Conservation (phyloP, 2,329 filamentous ascomycete species). For the Fusarium foetens region DNA sequence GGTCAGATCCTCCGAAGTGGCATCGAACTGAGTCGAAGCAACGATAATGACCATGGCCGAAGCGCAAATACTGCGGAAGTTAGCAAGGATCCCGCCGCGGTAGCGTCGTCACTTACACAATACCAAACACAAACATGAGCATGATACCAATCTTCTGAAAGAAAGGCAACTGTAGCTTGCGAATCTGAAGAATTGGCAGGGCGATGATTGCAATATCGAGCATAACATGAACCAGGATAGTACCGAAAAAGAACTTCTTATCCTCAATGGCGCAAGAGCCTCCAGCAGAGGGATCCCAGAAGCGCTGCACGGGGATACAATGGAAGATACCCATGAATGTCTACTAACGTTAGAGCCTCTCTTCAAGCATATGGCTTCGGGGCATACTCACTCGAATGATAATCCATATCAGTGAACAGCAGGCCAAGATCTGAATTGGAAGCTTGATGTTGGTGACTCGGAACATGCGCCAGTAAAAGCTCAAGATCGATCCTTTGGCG, state of each 20-base stretch:
- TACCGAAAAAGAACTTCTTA: constrained; percentile 49
- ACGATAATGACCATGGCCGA: constrained; percentile 39
- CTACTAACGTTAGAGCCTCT: not conserved
- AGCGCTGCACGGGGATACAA: constrained; percentile 28
- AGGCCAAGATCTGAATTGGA: constrained; percentile 43
- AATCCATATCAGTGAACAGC: constrained; percentile 42
- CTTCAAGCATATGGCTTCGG: rapidly evolving
- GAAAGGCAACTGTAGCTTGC: constrained; percentile 43
- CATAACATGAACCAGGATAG: constrained; percentile 45
- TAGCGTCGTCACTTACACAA: constrained; percentile 36
- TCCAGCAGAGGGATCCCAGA: constrained; percentile 26
- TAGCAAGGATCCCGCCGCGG: rapidly evolving
- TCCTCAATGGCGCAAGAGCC: constrained; percentile 38
- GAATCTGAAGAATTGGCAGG: constrained; percentile 46
- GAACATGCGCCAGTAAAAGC: constrained; percentile 49
- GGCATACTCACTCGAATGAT: constrained; percentile 39
- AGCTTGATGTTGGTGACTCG: constrained; percentile 40
- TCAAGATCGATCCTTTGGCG: constrained; percentile 44
- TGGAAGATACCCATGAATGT: constrained; percentile 36
- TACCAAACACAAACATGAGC: constrained; percentile 46
- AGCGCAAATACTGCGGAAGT: constrained; percentile 23
- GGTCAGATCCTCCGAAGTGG: constrained; percentile 25
- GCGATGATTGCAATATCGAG: constrained; percentile 47
- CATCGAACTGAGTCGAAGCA: constrained; percentile 26
- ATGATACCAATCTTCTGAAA: constrained; percentile 45